Conservation (phyloP, 139 green algal genomes). For the Picochlorum sp. region DNA sequence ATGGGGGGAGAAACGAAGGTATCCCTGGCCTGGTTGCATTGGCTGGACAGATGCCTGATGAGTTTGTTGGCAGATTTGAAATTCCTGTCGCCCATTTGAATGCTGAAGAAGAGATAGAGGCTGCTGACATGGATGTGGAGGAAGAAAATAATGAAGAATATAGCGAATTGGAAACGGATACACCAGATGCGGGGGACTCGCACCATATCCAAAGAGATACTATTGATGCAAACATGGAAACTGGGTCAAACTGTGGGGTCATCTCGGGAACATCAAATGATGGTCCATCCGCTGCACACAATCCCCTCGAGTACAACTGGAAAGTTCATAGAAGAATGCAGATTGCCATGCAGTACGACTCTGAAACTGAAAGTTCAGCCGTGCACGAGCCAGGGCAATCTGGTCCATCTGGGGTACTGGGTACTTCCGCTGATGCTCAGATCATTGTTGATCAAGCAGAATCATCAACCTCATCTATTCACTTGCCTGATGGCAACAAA, state of each 20-base stretch:
- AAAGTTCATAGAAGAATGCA: no score
- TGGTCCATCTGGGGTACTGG: background rate
- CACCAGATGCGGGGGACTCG: no score
- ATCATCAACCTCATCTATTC: background rate
- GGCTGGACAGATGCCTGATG: background rate
- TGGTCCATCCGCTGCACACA: no score
- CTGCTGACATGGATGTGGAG: background rate
- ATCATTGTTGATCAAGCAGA: background rate
- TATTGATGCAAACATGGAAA: no score
- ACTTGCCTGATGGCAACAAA: background rate
- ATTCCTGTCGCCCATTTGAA: background rate
- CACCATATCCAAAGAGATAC: no score
- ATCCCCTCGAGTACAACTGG: no score
- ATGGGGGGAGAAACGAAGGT: background rate
- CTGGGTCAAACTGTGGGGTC: no score
- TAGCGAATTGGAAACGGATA: no score
- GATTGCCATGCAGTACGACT: background rate
- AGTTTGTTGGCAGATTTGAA: conserved; percentile 3
- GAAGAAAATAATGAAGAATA: background rate
- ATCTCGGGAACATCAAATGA: no score
- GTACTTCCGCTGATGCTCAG: background rate
- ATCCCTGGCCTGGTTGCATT: background rate
- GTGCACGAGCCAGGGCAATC: background rate
- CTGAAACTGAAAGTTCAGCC: background rate
- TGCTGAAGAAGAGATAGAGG: background rate